Conservation (phyloP, 192 early-diverging fungal species). For the Chytriomyces hyalinus region DNA sequence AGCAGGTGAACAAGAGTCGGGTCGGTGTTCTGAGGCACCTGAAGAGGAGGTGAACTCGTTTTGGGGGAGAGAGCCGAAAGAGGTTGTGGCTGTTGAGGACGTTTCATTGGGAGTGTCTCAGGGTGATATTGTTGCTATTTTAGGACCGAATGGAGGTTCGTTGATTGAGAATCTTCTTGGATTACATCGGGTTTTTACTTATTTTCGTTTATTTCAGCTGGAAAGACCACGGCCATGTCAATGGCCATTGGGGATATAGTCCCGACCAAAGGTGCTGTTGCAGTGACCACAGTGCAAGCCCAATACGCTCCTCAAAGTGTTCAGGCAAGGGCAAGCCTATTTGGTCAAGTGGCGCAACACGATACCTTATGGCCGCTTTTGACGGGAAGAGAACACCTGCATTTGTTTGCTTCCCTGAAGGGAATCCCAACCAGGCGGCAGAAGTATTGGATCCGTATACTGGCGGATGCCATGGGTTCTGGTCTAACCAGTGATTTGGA, state of each 20-base stretch:
- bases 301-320: constrained; percentile 28
- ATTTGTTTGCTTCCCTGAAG: constrained; percentile 44
- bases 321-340: constrained; percentile 18
- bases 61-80: not conserved
- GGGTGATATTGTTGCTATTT: constrained; percentile 37
- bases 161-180: too few species aligned
- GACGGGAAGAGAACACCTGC: constrained; percentile 49
- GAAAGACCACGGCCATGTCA: constrained; percentile 48
- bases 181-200: too few species aligned
- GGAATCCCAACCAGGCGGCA: constrained; percentile 26
- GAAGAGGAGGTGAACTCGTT: too few species aligned
- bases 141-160: constrained; percentile 46
- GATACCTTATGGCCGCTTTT: constrained; percentile 49
- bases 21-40: too few species aligned
- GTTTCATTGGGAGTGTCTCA: constrained; percentile 59
- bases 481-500: constrained; percentile 7
- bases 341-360: constrained; percentile 42
- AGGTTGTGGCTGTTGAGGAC: constrained; percentile 60
- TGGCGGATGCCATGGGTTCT: constrained; percentile 26
- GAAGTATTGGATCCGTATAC: constrained; percentile 14
- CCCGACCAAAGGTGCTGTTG: constrained; percentile 40
- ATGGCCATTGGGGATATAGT: constrained; percentile 43
- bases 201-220: constrained; percentile 21
- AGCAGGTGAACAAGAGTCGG: not conserved
- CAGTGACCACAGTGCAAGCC: constrained; percentile 35